Evolutionary conservation across 164 flowering plant genomes (phyloP), one percentile per base, ranked within the genome.

Genomic region (Cinnamomum chago): DNA sequence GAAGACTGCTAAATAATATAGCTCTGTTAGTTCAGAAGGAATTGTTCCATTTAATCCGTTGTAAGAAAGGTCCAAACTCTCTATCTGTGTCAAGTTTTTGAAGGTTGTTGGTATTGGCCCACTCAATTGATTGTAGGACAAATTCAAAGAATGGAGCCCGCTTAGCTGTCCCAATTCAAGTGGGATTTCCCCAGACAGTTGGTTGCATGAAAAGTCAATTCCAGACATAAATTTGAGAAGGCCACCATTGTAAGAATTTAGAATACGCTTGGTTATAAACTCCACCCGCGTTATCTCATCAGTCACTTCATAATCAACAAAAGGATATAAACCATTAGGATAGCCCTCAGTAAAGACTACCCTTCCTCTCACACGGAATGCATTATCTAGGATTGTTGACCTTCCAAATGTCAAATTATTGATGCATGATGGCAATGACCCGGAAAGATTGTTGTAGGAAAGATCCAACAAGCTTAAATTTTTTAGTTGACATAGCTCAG

Each of bases 41-140:
- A 82, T 82, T 58, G 9, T 12, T 0, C 82, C 81, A 67, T 24
- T 70, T 75, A 82, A 64, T n/a, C 28, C 70, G 58, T 79, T 82
- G 14, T 24, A 24, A 62, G 66, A 62, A 62, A 62, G 66, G 15
- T 62, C 66, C 66, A 62, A 62, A 25, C 77, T 80, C 75, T 82
- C 84, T 4, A 76, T 24, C 25, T 58, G 11, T 47, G 27, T 50
- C 11, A 79, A 67, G 28, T 68, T 67, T 0, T 73, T 74, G 24
- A 82, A 71, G 55, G 73, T 70, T 27, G 7, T 3, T 3, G 81
- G 81, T 4, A 72, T 75, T 10, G 66, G n/a, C 50, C 78, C 78
- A 0, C 15, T 72, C 9, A 76, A 58, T 25, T 50, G 4, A 20
- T 82, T 79, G 74, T 71, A 67, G 2, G 81, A 76, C 30, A 79